Evolutionary conservation across 495 filamentous ascomycete genomes (phyloP).

Genomic region (Xylaria intraflava): DNA sequence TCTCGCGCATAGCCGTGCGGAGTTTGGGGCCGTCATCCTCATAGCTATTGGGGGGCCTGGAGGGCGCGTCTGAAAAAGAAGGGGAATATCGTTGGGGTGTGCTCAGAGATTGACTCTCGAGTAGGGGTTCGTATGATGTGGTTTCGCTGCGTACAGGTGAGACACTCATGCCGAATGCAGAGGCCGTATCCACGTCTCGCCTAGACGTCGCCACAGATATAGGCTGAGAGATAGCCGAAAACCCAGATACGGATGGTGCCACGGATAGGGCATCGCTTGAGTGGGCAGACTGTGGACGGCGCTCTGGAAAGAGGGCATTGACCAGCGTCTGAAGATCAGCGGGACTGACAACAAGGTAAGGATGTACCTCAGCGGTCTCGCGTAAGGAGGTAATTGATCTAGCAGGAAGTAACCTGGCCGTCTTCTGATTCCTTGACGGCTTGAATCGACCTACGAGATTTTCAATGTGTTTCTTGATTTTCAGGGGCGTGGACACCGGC

Average conservation of each 20-base stretch:
- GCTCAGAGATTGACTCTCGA: slow-evolving; percentile 42
- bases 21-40: slow-evolving; percentile 51
- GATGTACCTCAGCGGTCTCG: slow-evolving; percentile 64
- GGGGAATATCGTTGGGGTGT: slow-evolving; percentile 40
- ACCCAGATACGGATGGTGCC: slow-evolving; percentile 60
- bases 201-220: slow-evolving; percentile 38
- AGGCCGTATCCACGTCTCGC: slow-evolving; percentile 49
- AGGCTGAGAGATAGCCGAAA: slow-evolving; percentile 47
- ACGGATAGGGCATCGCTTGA: slow-evolving; percentile 52
- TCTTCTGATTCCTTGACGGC: slow-evolving; percentile 42
- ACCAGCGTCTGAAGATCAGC: slow-evolving; percentile 64
- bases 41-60: slow-evolving; percentile 34
- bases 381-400: slow-evolving; percentile 62
- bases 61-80: slow-evolving; percentile 30
- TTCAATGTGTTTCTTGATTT: slow-evolving; percentile 67
- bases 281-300: slow-evolving; percentile 47
- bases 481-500: slow-evolving; percentile 54
- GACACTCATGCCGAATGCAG: slow-evolving; percentile 58
- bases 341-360: slow-evolving; percentile 67
- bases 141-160: slow-evolving; percentile 63
- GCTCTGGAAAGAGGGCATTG: slow-evolving; percentile 64
- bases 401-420: slow-evolving; percentile 58
- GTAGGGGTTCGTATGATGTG: slow-evolving; percentile 56
- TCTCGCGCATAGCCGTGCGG: slow-evolving; percentile 56
- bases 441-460: slow-evolving; percentile 66